A percentile compares a stretch with the other conserved stretches of the same genome.
Evolutionary conservation across 148 eudicot genomes (phyloP).

Genomic region (Beta vulgaris): DNA sequence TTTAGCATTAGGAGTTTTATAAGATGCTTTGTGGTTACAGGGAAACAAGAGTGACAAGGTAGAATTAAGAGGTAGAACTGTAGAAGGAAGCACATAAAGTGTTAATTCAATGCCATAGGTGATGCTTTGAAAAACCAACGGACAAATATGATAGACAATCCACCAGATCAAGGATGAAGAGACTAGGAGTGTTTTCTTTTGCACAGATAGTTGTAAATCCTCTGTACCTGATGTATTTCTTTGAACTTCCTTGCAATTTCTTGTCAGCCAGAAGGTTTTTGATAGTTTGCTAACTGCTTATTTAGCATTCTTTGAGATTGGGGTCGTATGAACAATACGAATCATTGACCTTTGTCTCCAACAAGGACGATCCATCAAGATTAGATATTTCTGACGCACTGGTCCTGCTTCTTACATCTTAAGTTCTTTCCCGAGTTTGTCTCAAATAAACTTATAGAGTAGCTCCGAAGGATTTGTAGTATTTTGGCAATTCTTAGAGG

Average conservation of each 20-base stretch:
- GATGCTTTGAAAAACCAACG: neutral
- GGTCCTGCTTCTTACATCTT: neutral
- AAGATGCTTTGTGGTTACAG: too few relatives aligned
- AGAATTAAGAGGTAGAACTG: too few relatives aligned
- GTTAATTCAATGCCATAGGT: neutral
- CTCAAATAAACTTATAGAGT: neutral
- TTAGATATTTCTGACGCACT: neutral
- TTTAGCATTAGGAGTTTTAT: too few relatives aligned
- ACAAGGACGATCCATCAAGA: neutral
- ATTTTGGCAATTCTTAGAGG: neutral
- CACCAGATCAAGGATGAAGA: neutral
- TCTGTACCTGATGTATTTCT: too few relatives aligned
- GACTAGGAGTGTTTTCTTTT: neutral
- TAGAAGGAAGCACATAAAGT: neutral
- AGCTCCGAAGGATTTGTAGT: neutral
- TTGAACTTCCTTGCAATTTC: too few relatives aligned
- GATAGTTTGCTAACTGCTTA: neutral
- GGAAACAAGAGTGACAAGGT: too few relatives aligned
- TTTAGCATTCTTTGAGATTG: neutral
- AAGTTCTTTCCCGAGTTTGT: neutral
- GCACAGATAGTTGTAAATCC: too few relatives aligned
- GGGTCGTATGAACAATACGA: neutral
- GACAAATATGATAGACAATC: neutral
- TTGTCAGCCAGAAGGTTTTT: too few relatives aligned
- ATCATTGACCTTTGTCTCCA: neutral